Percentiles rank a stretch among this genome's conserved stretches.
Conservation (phyloP, 352 stramenopile species). For the Globisporangium ultimum region DNA sequence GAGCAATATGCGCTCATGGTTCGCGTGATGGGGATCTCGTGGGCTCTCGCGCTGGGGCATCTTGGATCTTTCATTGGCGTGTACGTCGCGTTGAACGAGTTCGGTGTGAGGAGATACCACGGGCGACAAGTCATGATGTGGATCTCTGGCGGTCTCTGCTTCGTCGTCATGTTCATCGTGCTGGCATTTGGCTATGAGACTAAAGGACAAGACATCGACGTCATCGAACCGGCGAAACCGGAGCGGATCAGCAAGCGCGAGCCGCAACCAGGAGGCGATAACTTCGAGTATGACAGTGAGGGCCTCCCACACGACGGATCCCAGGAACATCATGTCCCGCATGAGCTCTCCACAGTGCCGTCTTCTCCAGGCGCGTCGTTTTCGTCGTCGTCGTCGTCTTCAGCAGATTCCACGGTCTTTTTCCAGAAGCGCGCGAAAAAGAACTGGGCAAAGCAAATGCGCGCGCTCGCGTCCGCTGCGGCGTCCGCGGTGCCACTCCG, state of each 20-base stretch:
- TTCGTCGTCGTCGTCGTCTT: slow-evolving; percentile 10
- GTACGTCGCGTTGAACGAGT: slow-evolving; percentile 22
- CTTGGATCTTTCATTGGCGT: slow-evolving; percentile 38
- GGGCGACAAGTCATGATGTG: slow-evolving; percentile 10
- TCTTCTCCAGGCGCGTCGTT: slow-evolving; percentile 16
- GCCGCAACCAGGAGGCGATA: background rate
- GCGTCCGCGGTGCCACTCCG: background rate
- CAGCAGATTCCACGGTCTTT: background rate
- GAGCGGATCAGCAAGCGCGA: slow-evolving; percentile 5
- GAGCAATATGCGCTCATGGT: slow-evolving; percentile 49
- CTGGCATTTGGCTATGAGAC: slow-evolving; percentile 10
- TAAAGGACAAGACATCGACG: slow-evolving; percentile 14
- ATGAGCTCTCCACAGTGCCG: slow-evolving; percentile 26
- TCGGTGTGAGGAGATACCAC: background rate
- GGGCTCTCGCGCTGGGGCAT: slow-evolving; percentile 29
- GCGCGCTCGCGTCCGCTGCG: slow-evolving; percentile 12
- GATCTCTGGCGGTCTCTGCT: slow-evolving; percentile 4
- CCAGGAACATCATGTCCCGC: background rate
- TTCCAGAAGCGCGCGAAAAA: slow-evolving; percentile 8
- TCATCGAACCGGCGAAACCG: slow-evolving; percentile 12
- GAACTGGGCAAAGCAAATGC: slow-evolving; percentile 16
- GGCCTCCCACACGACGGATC: slow-evolving; percentile 10
- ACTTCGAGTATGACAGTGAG: slow-evolving; percentile 9
- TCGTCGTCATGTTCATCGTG: slow-evolving; percentile 1
- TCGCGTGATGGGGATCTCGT: slow-evolving; percentile 36